Evolutionary conservation across 2,329 filamentous ascomycete species (phyloP), one percentile per base, ranked within the genome.

Genomic region (Geosmithia putterillii): DNA sequence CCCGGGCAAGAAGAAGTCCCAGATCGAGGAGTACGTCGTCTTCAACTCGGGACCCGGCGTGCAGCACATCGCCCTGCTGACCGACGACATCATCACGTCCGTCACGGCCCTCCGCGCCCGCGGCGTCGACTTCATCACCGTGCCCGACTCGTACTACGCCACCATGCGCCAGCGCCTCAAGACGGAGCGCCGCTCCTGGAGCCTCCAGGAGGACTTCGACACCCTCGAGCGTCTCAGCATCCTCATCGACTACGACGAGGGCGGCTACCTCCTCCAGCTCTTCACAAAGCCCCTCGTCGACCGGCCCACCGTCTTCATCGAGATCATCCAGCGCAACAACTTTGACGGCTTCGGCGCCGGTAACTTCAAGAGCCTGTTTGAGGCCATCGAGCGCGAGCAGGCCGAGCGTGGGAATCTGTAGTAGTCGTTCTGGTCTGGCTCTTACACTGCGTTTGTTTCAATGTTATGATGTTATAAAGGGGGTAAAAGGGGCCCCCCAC

Each of bases 301-400:
- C 63, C 80, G 90, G 12, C 90, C 90, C 20, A 95, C 90, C 3
- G 89, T 95, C 22, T 95, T 95, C 59, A 79, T 95, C 49, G 90
- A 95, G 74, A 94, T 95, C 54, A 95, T 95, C 54, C 88, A 95
- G 70, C 71, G 89, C 45, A 82, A 94, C 54, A 81, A 87, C 50
- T 95, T 95, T 60, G 81, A 84, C 25, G 90, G 90, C 0, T 95
- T 95, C 53, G 89, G 90, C 4, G 90, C 89, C 0, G 90, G 90
- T 1, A 96, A 95, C 63, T 95, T 95, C 69, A 95, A 88, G 76
- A 88, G 83, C 47, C 57, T 95, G 53, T 95, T 95, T 55, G 89
- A 95, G 70, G 89, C 90, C 3, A 94, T 95, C 60, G 90, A 95
- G 73, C 71, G 89, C 42, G 89, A 95, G 63, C 90, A 95, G 70